These are phyloP conservation scores for Fonsecaea nubica DNA, from an alignment of 2,329 filamentous ascomycete species.

Conservation along the genomic window DNA sequence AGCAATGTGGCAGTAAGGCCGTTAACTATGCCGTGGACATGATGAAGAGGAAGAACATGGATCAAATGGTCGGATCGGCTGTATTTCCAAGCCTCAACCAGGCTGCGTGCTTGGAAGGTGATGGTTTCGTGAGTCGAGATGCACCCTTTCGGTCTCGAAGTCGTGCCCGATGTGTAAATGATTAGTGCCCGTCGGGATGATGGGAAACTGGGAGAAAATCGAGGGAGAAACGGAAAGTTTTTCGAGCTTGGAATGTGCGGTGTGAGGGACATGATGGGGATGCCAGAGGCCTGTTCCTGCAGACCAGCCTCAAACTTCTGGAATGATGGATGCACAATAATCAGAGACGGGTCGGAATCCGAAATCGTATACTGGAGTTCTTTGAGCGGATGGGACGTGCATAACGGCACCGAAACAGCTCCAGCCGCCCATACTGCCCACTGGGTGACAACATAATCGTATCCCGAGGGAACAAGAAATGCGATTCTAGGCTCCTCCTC, in stretches of 20 bases:
- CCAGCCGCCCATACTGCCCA: conserved; percentile 55
- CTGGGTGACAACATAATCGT: conserved; percentile 89
- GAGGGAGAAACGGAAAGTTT: conserved; percentile 42
- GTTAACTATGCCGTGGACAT: conserved; percentile 59
- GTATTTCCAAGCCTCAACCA: conserved; percentile 51
- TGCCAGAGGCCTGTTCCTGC: conserved; percentile 41
- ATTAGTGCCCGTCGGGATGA: conserved; percentile 44
- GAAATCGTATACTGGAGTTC: conserved; percentile 52
- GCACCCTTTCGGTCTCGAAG: conserved; percentile 43
- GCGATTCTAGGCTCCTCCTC: conserved; percentile 64
- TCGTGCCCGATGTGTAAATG: conserved; percentile 42
- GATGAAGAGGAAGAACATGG: conserved; percentile 59
- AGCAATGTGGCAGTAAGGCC: conserved; percentile 57
- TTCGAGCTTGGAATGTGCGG: conserved; percentile 40
- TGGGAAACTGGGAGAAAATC: conserved; percentile 51
- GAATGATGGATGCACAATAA: conserved; percentile 51
- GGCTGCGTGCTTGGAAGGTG: conserved; percentile 44
- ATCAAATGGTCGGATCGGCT: conserved; percentile 54
- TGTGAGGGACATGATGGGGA: conserved; percentile 45
- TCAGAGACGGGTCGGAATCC: conserved; percentile 52
- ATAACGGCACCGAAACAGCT: conserved; percentile 53
- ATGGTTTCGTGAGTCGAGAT: conserved; percentile 53
- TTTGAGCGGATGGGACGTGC: conserved; percentile 51
- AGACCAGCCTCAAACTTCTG: conserved; percentile 45
- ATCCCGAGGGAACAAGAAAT: conserved; percentile 93